A percentile compares a stretch with the other conserved stretches of the same genome.
These are phyloP conservation scores for Tremella fuciformis DNA, from an alignment of 768 basidiomycete species.

Conservation along the genomic window DNA sequence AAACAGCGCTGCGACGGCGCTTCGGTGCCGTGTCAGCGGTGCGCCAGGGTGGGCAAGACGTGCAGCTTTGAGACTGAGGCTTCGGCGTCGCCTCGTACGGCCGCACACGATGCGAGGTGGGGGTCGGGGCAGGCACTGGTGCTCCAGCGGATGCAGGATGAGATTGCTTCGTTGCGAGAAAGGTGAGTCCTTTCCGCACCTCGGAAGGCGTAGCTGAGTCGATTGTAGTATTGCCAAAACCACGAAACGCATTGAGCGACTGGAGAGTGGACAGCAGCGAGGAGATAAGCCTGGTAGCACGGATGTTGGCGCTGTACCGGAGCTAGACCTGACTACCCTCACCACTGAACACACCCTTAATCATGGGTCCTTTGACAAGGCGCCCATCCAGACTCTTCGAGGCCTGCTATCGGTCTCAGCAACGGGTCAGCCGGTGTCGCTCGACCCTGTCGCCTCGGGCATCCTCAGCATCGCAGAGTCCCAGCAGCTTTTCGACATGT, in stretches of 20 bases:
- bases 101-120: not conserved
- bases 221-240: not conserved
- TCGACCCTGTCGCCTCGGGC: not conserved
- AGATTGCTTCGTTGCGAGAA: not conserved
- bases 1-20: conserved; percentile 5
- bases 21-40: not conserved
- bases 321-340: too few relatives aligned
- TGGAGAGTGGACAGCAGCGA: conserved; percentile 1
- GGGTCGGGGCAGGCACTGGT: not conserved
- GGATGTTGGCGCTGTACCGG: not conserved
- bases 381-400: conserved; percentile 3
- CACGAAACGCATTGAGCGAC: not conserved
- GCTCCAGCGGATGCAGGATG: conserved; percentile 3
- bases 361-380: not conserved
- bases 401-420: not conserved
- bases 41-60: conserved; percentile 3
- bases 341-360: not conserved
- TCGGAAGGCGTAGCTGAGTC: not conserved
- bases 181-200: not conserved
- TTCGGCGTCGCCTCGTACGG: not conserved
- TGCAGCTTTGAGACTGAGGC: conserved; percentile 3
- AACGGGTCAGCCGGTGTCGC: not conserved
- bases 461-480: not conserved
- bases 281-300: not conserved
- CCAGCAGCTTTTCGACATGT: conserved; percentile 1